Conservation (phyloP, 345 rosid species). For the Citrus mangshanensis region DNA sequence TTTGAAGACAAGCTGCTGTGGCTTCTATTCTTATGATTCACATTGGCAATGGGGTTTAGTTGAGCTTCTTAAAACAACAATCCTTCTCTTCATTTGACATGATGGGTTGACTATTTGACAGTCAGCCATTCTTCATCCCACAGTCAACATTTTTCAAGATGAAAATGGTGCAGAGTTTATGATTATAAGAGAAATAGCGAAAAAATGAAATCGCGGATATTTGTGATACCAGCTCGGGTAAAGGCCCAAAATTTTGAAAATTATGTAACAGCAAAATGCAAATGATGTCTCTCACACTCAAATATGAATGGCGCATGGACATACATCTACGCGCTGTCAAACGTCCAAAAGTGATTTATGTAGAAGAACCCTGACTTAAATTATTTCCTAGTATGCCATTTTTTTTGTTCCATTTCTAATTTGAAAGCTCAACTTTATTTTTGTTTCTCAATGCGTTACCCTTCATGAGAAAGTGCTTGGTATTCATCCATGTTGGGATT, state of each 20-base stretch:
- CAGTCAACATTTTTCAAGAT: not conserved
- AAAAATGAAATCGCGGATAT: not conserved
- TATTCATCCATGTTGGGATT: slow-evolving; percentile 1
- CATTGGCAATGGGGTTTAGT: not conserved
- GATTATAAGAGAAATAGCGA: not conserved
- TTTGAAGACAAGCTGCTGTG: not conserved
- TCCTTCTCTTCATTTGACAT: not conserved
- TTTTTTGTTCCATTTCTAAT: not conserved
- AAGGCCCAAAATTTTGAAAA: not conserved
- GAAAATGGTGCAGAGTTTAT: not conserved
- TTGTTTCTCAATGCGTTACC: not conserved
- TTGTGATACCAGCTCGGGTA: not conserved
- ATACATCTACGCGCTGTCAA: not conserved
- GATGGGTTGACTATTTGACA: not conserved
- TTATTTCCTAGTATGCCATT: not conserved
- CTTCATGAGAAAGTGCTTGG: not conserved
- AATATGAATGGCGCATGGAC: not conserved
- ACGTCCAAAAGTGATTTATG: not conserved
- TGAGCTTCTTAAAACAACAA: not conserved
- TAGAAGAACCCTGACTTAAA: not conserved
- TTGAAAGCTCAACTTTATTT: not conserved
- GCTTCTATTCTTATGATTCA: not conserved
- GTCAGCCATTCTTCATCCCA: not conserved
- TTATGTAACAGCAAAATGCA: not conserved
- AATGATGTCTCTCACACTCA: not conserved